phyloP scores from a whole-genome alignment of 106 monocot genomes.

The Narthecium ossifragum region DNA sequence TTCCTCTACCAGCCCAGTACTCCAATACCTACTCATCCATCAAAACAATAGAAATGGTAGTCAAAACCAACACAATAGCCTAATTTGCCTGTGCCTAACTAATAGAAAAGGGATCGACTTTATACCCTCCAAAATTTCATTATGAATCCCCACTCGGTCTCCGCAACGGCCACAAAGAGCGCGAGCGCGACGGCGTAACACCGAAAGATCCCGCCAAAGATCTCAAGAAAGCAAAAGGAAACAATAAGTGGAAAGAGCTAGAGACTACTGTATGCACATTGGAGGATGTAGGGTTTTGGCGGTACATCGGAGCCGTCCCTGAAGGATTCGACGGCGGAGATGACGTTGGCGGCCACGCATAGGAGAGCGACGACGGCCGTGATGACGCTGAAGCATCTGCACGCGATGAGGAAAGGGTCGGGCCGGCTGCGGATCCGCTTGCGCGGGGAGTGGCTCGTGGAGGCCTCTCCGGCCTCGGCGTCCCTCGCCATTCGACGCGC shows the following conservation, averaged over 20 bases:
- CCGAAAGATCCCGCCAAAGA: slow-evolving; percentile 91
- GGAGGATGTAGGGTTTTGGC: too few species aligned
- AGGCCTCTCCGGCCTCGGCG: slow-evolving; percentile 6
- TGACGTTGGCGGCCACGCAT: slow-evolving; percentile 72
- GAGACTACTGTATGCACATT: too few species aligned
- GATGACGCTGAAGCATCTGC: slow-evolving; percentile 76
- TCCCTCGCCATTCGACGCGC: slow-evolving; percentile 6
- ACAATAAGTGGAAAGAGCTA: neutral
- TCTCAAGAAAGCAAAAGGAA: slow-evolving; percentile 24
- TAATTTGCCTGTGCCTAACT: neutral
- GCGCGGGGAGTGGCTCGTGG: slow-evolving; percentile 3
- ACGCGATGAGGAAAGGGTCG: slow-evolving; percentile 69
- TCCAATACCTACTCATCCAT: slow-evolving; percentile 53
- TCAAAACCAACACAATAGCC: neutral
- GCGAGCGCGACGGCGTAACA: slow-evolving; percentile 85
- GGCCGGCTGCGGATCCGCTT: slow-evolving; percentile 16
- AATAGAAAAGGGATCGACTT: neutral
- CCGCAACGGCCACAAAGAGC: slow-evolving; percentile 61
- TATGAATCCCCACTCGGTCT: slow-evolving; percentile 85
- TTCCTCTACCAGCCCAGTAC: slow-evolving; percentile 85
- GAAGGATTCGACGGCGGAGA: slow-evolving; percentile 75
- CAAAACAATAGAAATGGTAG: neutral
- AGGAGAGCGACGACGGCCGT: slow-evolving; percentile 57
- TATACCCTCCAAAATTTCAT: slow-evolving; percentile 58
- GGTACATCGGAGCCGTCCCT: slow-evolving; percentile 50